Evolutionary conservation across 1,284 basidiomycete genomes (phyloP).

Genomic region (Pseudozyma sp.): DNA sequence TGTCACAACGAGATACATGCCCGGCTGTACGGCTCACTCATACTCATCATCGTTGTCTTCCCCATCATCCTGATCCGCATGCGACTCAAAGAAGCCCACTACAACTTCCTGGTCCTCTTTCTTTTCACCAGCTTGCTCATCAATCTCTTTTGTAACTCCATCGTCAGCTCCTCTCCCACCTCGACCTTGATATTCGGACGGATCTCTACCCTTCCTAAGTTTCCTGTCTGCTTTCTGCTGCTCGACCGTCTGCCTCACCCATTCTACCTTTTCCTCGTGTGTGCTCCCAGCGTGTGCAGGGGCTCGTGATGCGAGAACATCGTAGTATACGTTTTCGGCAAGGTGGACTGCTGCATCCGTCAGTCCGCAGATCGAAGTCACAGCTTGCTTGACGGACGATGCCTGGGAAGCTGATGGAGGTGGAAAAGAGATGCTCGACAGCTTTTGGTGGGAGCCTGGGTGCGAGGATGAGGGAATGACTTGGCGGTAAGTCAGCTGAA

Average conservation of each 20-base stretch:
- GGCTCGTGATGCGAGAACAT: conserved; percentile 64
- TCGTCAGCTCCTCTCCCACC: conserved; percentile 49
- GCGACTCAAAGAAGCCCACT: conserved; percentile 31
- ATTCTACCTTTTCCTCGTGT: conserved; percentile 69
- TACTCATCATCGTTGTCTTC: conserved; percentile 12
- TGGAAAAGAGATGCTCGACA: conserved; percentile 34
- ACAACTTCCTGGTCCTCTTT: conserved; percentile 4
- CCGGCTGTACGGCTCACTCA: not conserved
- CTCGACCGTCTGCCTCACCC: conserved; percentile 74
- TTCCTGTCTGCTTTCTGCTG: conserved; percentile 73
- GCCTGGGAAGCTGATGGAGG: conserved; percentile 2
- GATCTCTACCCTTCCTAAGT: conserved; percentile 33
- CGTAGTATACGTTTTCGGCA: conserved; percentile 57
- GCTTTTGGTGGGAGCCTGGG: not conserved
- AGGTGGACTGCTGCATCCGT: conserved; percentile 30
- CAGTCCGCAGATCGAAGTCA: conserved; percentile 30
- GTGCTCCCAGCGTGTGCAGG: not conserved
- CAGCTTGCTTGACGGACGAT: conserved; percentile 1
- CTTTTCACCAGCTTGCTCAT: not conserved
- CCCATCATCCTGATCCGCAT: conserved; percentile 7
- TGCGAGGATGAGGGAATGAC: not conserved
- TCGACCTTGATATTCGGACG: conserved; percentile 54
- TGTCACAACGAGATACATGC: not conserved
- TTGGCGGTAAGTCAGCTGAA: conserved; percentile 41
- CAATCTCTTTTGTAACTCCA: conserved; percentile 22